Evolutionary conservation across 768 basidiomycete genomes (phyloP).

Genomic region (Leccinum obscurum): DNA sequence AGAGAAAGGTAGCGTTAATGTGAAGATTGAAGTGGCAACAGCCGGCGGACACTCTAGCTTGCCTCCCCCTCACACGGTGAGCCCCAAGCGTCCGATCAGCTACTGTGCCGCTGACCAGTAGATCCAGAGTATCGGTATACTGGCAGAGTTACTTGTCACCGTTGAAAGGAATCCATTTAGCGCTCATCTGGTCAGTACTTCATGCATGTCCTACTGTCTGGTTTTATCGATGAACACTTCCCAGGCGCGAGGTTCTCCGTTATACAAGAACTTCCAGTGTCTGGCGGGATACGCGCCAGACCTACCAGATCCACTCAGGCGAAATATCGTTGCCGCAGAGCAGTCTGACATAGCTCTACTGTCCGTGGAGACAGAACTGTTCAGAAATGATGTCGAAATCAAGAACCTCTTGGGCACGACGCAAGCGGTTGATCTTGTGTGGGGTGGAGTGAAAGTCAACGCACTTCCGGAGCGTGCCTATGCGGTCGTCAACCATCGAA

Average conservation of each 20-base stretch:
- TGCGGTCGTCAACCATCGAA: constrained; percentile 72
- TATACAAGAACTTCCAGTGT: constrained; percentile 65
- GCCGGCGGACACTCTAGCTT: constrained; percentile 86
- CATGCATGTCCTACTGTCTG: neutral
- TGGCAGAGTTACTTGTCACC: constrained; percentile 65
- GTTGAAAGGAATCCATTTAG: constrained; percentile 66
- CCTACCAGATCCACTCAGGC: constrained; percentile 48
- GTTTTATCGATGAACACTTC: neutral
- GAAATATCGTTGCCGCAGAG: constrained; percentile 46
- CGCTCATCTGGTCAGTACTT: constrained; percentile 44
- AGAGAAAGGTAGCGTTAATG: constrained; percentile 72
- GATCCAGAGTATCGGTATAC: constrained; percentile 75
- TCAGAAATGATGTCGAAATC: constrained; percentile 40
- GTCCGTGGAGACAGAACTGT: constrained; percentile 47
- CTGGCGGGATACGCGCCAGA: constrained; percentile 59
- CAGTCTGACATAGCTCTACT: constrained; percentile 52
- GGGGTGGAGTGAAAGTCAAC: constrained; percentile 72
- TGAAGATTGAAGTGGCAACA: constrained; percentile 59
- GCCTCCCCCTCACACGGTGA: constrained; percentile 78
- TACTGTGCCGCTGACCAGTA: constrained; percentile 9
- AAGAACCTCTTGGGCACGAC: constrained; percentile 64
- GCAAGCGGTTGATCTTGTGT: constrained; percentile 72
- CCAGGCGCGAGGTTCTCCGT: constrained; percentile 55
- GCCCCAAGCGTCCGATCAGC: constrained; percentile 9
- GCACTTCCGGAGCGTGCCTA: constrained; percentile 75